Conservation (phyloP, 2,329 filamentous ascomycete genomes). For the Epichloe uncinata region DNA sequence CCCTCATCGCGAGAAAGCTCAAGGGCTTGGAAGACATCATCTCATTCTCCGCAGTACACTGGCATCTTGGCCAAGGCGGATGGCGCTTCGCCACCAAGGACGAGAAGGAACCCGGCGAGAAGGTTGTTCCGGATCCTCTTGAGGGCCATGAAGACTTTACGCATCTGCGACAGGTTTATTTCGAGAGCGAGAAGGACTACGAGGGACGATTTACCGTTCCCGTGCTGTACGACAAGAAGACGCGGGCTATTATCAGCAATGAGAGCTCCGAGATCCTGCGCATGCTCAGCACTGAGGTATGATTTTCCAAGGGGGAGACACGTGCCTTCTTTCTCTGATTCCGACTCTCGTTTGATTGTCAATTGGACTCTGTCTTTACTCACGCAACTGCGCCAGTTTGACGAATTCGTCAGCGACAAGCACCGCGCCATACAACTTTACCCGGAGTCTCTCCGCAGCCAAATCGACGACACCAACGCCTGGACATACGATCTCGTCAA, state of each 20-base stretch:
- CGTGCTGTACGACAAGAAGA: slow-evolving; percentile 68
- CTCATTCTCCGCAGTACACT: slow-evolving; percentile 71
- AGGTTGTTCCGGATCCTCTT: slow-evolving; percentile 54
- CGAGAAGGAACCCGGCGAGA: slow-evolving; percentile 42
- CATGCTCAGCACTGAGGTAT: slow-evolving; percentile 68
- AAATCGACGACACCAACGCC: slow-evolving; percentile 65
- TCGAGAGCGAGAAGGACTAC: slow-evolving; percentile 58
- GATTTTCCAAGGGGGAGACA: slow-evolving; percentile 1
- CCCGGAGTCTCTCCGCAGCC: slow-evolving; percentile 44
- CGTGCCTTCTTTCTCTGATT: no score
- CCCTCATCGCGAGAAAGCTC: slow-evolving; percentile 74
- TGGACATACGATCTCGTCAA: slow-evolving; percentile 71
- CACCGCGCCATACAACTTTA: slow-evolving; percentile 52
- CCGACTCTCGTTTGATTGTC: no score
- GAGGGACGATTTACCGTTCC: slow-evolving; percentile 76
- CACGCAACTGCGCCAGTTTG: slow-evolving; percentile 37
- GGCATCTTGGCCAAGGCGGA: slow-evolving; percentile 62
- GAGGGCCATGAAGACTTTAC: slow-evolving; percentile 56
- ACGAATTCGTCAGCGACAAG: slow-evolving; percentile 50
- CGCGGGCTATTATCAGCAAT: slow-evolving; percentile 71
- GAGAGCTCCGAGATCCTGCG: slow-evolving; percentile 87
- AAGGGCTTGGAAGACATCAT: slow-evolving; percentile 88
- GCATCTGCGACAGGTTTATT: slow-evolving; percentile 69
- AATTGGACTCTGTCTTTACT: not conserved
- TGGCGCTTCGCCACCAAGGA: slow-evolving; percentile 70